phyloP scores from a whole-genome alignment of 257 asterid genomes.

The Capsicum chinense region DNA sequence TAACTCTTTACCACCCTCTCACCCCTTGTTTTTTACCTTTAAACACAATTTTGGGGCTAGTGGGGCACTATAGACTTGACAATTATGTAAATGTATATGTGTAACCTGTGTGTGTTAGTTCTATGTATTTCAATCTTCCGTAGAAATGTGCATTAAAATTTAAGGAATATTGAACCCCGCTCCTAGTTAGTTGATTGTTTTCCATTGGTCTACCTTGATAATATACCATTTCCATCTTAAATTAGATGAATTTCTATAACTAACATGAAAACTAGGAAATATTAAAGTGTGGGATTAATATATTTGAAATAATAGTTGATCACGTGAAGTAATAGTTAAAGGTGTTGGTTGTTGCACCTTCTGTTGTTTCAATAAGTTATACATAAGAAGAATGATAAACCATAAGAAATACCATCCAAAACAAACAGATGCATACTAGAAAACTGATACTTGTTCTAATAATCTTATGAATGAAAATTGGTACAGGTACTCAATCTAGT shows the following conservation, averaged over 20 bases:
- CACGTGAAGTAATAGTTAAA: too few relatives aligned
- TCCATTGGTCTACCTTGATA: not conserved
- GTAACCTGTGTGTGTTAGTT: not conserved
- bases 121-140: not conserved
- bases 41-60: not conserved
- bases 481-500: too few relatives aligned
- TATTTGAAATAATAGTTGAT: not conserved
- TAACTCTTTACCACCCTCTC: not conserved
- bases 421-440: too few relatives aligned
- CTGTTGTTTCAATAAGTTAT: too few relatives aligned
- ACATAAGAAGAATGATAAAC: too few relatives aligned
- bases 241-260: not conserved
- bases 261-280: not conserved
- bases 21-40: constrained; percentile 4
- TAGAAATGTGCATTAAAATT: not conserved
- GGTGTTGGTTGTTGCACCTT: too few relatives aligned
- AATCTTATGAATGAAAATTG: too few relatives aligned
- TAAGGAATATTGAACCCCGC: not conserved
- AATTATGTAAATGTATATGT: not conserved
- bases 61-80: not conserved
- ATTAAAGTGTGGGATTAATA: not conserved
- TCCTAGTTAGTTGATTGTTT: not conserved
- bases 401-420: too few relatives aligned
- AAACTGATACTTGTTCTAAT: too few relatives aligned
- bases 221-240: not conserved